Conservation (phyloP, 345 rosid genomes). For the Citrus medica region DNA sequence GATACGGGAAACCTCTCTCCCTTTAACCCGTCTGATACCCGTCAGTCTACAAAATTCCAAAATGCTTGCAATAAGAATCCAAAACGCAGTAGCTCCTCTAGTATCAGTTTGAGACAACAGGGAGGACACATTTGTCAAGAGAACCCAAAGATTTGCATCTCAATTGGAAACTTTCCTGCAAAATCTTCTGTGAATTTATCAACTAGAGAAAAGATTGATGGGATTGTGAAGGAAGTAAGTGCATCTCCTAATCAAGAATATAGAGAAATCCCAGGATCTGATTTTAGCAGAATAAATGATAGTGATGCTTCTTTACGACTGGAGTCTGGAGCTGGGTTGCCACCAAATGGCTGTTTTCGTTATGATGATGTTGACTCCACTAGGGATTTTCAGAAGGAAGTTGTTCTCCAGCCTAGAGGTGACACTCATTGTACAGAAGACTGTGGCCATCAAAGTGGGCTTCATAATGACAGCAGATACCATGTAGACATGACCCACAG, state of each 20-base stretch:
- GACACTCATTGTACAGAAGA: constrained; percentile 30
- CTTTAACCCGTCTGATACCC: constrained; percentile 8
- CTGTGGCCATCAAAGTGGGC: constrained; percentile 28
- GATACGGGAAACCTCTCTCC: constrained; percentile 29
- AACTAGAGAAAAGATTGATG: constrained; percentile 19
- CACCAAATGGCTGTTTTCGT: constrained; percentile 16
- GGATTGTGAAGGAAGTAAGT: constrained; percentile 11
- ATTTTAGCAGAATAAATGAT: constrained; percentile 26
- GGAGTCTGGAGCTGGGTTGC: constrained; percentile 24
- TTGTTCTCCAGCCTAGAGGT: constrained; percentile 19
- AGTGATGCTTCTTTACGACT: constrained; percentile 31
- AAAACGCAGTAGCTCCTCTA: constrained; percentile 19
- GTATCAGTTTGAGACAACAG: constrained; percentile 25
- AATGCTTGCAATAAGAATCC: constrained; percentile 17
- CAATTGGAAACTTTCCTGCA: constrained; percentile 14
- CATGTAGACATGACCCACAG: constrained; percentile 21
- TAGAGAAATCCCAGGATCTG: constrained; percentile 18
- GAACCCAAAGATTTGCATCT: constrained; percentile 23
- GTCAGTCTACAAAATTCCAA: constrained; percentile 16
- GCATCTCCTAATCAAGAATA: constrained; percentile 23
- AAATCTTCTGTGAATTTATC: constrained; percentile 19
- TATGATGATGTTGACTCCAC: constrained; percentile 18
- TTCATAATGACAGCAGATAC: constrained; percentile 27
- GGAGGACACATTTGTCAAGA: constrained; percentile 25
- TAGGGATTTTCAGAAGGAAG: constrained; percentile 30